Evolutionary conservation across 192 early-diverging fungal species (phyloP).

Genomic region (Gigaspora rosea): DNA sequence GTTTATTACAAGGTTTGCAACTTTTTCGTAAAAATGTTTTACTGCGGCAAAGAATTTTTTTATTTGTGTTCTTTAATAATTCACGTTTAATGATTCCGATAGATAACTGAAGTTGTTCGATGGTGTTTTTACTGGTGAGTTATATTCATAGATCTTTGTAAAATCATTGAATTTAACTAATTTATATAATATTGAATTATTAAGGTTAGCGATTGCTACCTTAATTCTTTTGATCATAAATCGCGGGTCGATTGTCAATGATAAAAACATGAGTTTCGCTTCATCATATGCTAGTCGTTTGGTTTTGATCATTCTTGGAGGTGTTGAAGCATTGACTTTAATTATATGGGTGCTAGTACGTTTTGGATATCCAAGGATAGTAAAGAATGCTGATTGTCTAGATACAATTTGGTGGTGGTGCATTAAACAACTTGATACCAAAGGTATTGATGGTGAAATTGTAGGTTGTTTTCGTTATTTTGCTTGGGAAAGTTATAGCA

Average conservation of each 20-base stretch:
- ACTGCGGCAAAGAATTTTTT: no score
- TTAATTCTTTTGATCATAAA: conserved; percentile 39
- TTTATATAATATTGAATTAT: not conserved
- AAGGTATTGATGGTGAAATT: conserved; percentile 30
- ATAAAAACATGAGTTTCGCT: not conserved
- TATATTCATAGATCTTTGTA: not conserved
- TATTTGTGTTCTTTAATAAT: not conserved
- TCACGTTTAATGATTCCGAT: not conserved
- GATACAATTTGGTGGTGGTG: conserved; percentile 42
- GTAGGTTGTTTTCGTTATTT: conserved; percentile 41
- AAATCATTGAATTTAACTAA: no score
- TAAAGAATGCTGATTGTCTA: conserved; percentile 38
- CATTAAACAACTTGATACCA: conserved; percentile 23
- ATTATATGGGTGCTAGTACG: conserved; percentile 32
- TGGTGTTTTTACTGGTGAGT: conserved; percentile 48
- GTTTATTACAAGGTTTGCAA: conserved; percentile 20
- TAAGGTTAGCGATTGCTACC: conserved; percentile 44
- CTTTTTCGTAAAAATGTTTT: not conserved
- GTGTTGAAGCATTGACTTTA: conserved; percentile 36
- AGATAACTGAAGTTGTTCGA: conserved; percentile 34
- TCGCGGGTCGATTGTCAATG: conserved; percentile 33
- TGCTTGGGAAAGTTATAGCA: conserved; percentile 43
- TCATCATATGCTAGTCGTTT: conserved; percentile 28
- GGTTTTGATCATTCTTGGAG: conserved; percentile 35
- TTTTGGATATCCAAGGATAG: conserved; percentile 39